Percentiles rank a stretch among this genome's conserved stretches.
These are phyloP conservation scores for Pulicaria dysenterica DNA, from an alignment of 129 eudicot species.

Conservation along the genomic window DNA sequence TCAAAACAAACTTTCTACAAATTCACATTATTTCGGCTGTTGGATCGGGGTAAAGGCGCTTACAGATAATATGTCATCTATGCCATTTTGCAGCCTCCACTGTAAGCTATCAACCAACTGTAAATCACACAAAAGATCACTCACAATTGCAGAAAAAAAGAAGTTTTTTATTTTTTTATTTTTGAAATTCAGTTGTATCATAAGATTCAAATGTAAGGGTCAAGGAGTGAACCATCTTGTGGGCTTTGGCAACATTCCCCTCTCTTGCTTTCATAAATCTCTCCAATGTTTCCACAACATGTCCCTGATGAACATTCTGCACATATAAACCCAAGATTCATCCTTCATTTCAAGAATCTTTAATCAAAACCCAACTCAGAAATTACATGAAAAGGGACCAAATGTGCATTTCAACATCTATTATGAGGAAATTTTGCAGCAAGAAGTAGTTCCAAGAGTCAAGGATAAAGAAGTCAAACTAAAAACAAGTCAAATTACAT, in stretches of 20 bases:
- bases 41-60: slow-evolving; percentile 25
- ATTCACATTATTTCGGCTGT: not conserved
- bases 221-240: slow-evolving; percentile 54
- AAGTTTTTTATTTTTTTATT: not conserved
- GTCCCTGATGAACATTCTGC: slow-evolving; percentile 81
- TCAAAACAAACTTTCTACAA: slow-evolving; percentile 3
- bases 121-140: slow-evolving; percentile 33
- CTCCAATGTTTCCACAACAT: slow-evolving; percentile 53
- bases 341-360: slow-evolving; percentile 3
- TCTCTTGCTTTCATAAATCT: slow-evolving; percentile 82
- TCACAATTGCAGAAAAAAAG: not conserved
- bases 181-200: not conserved
- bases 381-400: not conserved
- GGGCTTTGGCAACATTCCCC: slow-evolving; percentile 62
- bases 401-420: not conserved
- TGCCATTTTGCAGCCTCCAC: slow-evolving; percentile 73
- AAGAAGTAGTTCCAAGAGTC: too few species aligned
- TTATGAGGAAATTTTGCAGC: not conserved
- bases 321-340: slow-evolving; percentile 16
- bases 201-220: not conserved
- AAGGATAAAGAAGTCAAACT: not conserved
- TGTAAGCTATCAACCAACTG: slow-evolving; percentile 74
- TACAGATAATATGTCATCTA: slow-evolving; percentile 72
- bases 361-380: slow-evolving; percentile 8
- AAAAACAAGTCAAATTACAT: slow-evolving; percentile 7